Evolutionary conservation across 768 basidiomycete genomes (phyloP), one percentile per base, ranked within the genome.

Genomic region (Pleurotus sapidus): DNA sequence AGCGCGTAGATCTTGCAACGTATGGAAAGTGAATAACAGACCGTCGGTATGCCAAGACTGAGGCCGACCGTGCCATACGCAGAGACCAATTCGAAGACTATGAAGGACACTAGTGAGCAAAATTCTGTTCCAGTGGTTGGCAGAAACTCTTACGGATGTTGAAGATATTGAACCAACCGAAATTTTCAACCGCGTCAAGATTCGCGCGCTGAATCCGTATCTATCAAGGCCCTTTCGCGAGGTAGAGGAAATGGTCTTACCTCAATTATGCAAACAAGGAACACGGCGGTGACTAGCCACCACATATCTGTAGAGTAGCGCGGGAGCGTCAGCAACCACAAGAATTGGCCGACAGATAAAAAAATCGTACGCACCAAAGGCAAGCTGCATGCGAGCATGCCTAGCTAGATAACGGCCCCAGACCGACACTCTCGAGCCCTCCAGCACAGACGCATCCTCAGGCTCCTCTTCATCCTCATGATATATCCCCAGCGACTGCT

Each of bases 191-290:
- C 58, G 89, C 74, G 18, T 79, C 79, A 50, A 94, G 69, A 37
- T 83, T 78, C 30, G 77, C 75, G 50, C 83, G 79, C 89, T 92
- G 61, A 11, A 11, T 34, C 3, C 8, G 11, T 11, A 34, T 20
- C 20, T 9, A 34, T 34, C 30, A 34, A 34, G 30, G 2, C 30
- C 30, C 30, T 3, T 34, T n/a, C 37, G 5, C 5, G 1, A 54
- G 7, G 40, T 15, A 20, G 6, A 17, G 56, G 45, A 7, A 20
- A 39, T 5, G 24, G 15, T 61, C 80, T 58, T 59, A 91, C 93
- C 81, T 98, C 97, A 60, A 97, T 86, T 61, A 98, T 96, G 68
- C 95, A 98, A 40, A 98, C 77, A 1, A 97, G 70, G 72, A 95
- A 94, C 11, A 98, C 70, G 0, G 92, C 93, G 11, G 93, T 69